Base-by-base conservation (phyloP, 2,329 filamentous ascomycete species). In the Periconia digitata region DNA sequence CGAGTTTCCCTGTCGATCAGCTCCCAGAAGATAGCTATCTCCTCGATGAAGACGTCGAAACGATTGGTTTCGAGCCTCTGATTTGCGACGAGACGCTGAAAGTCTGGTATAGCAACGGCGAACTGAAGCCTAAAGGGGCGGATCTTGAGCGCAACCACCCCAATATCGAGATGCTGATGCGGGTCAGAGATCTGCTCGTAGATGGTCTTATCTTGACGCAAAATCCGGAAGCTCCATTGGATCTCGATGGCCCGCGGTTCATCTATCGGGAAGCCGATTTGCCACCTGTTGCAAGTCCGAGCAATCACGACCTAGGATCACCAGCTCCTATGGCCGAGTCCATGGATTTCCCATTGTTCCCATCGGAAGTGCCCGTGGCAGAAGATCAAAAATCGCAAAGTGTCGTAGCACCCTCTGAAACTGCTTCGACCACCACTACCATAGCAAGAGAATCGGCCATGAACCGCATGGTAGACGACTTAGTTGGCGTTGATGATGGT, bases 41-140 rank as follows among this genome's bases (percentile, higher is more conserved):
- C 59, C 74, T 89, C 3, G 81, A 85, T 52, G 86, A 89, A 64
- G 86, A 89, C 62, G 80, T 81, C 47, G 81, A 84, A 45, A 86
- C 82, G 3, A 73, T 87, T 51, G 84, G 82, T 1, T 89, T 89
- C 63, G 75, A 78, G 54, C 85, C 86, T 1, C 70, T 89, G 18
- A 71, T 79, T 37, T 74, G 75, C 27, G 72, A 76, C 3, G 70
- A 76, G 34, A 79, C 77, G 3, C 69, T 64, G 49, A 77, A 78
- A 40, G 74, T 80, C 44, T 84, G 84, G 73, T 72, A 79, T 40
- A 72, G 74, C 49, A 64, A 67, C 12, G 66, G 72, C n/a, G 62
- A 60, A 18, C 51, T 75, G 46, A 86, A 85, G 63, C 75, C 76
- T 13, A 78, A 77, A 40, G 77, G 76, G 65, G 75, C 75, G 10